Evolutionary conservation across 2,329 filamentous ascomycete genomes (phyloP), one percentile per base, ranked within the genome.

Genomic region (Cladosporium halotolerans): DNA sequence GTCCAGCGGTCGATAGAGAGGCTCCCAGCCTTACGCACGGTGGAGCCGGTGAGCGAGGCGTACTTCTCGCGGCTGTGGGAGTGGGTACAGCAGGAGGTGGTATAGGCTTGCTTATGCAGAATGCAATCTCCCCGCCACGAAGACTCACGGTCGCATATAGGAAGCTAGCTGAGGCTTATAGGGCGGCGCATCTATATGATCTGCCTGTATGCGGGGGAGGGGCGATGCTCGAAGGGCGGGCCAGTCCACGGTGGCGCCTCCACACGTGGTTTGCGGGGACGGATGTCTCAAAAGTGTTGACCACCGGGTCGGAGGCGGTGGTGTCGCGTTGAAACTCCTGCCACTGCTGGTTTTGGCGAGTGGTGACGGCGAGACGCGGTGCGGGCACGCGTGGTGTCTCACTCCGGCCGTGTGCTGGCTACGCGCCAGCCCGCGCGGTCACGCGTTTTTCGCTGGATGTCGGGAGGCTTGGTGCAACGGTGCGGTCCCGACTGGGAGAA

Each of bases 11-110:
- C 71, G 9, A 65, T 63, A 51, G 59, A 60, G 18, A 56, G 57
- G 19, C 69, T 74, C 19, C 64, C 65, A 23, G 62, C 61, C 3
- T 62, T 78, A 55, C 61, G 60, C 47, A 57, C 65, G 6, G 57
- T 77, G 3, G 49, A 62, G 58, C 71, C 72, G 5, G 62, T 78
- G 28, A 66, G 74, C 62, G 70, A 76, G 62, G 69, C 58, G 41
- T 70, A 77, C 55, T 68, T 75, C 6, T 58, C 60, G 34, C 72
- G 68, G 59, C 66, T 75, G n/a, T 76, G 74, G 75, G 54, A 51
- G 16, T 74, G 72, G 72, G 63, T 67, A 33, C 56, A 60, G 43
- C 52, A 56, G 39, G 62, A 62, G 52, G 46, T 34, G 41, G 43
- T 53, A 53, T 53, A 53, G 51, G 44, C 32, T 51, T 51, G 40